These are phyloP conservation scores for Xylariaceae sp. DNA, from an alignment of 2,329 filamentous ascomycete species.

Conservation along the genomic window DNA sequence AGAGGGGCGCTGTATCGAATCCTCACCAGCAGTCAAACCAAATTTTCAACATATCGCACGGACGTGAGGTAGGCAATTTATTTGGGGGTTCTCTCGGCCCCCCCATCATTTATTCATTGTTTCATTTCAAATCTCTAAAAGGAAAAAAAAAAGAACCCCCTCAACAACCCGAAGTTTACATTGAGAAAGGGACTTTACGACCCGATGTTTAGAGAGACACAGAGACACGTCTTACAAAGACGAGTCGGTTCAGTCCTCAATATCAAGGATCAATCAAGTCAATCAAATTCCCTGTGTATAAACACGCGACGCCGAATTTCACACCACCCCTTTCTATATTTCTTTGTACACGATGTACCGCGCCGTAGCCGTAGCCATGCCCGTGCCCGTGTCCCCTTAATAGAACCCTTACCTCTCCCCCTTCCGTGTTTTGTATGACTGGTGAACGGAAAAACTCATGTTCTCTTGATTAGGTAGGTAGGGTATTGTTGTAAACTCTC, in stretches of 20 bases:
- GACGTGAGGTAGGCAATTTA: too few relatives aligned
- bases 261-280: neutral
- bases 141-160: neutral
- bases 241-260: too few relatives aligned
- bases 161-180: constrained; percentile 17
- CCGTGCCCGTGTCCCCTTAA: too few relatives aligned
- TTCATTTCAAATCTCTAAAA: constrained; percentile 20
- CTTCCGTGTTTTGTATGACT: neutral
- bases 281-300: constrained; percentile 6
- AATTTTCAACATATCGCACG: too few relatives aligned
- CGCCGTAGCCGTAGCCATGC: too few relatives aligned
- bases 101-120: neutral
- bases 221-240: too few relatives aligned
- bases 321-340: constrained; percentile 8
- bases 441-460: neutral
- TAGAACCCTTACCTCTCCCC: neutral
- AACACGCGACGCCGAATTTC: constrained; percentile 7
- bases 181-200: neutral
- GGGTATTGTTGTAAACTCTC: neutral
- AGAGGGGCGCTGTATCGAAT: too few relatives aligned
- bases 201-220: too few relatives aligned
- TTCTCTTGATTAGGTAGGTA: neutral
- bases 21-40: too few relatives aligned
- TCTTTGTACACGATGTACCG: neutral
- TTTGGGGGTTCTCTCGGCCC: neutral